Conservation (phyloP, 257 asterid species). For the Catharanthus roseus region DNA sequence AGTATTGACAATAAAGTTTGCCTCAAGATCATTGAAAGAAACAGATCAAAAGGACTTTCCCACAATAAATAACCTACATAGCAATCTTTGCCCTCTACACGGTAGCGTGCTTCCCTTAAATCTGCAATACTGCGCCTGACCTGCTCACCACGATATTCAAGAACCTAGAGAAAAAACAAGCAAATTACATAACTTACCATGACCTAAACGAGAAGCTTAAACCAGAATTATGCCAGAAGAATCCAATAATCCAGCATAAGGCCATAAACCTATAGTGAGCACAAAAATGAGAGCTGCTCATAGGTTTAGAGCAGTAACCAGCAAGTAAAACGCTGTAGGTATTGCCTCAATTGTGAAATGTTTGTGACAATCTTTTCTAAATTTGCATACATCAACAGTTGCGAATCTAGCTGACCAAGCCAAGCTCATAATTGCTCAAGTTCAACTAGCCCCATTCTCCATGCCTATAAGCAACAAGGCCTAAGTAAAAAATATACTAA, state of each 20-base stretch:
- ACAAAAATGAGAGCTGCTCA: background rate
- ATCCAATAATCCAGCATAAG: background rate
- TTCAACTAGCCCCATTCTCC: background rate
- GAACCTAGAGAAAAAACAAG: slow-evolving; percentile 51
- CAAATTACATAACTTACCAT: background rate
- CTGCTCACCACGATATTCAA: slow-evolving; percentile 98
- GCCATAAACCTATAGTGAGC: background rate
- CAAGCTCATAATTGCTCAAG: background rate
- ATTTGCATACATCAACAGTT: background rate
- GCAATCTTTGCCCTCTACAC: slow-evolving; percentile 84
- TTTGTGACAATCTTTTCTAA: background rate
- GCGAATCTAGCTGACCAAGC: background rate
- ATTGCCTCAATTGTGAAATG: too few species aligned
- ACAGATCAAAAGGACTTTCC: background rate
- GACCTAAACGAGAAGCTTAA: background rate
- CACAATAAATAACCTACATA: slow-evolving; percentile 49
- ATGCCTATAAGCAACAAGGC: too few species aligned
- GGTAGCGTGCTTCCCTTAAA: slow-evolving; percentile 87
- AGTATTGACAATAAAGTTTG: background rate
- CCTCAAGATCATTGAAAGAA: background rate
- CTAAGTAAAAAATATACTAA: background rate
- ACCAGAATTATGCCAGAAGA: background rate
- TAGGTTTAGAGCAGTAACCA: background rate
- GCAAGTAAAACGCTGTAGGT: too few species aligned
- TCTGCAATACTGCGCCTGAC: slow-evolving; percentile 95